Evolutionary conservation across 106 monocot genomes (phyloP), one percentile per base, ranked within the genome.

Genomic region (Posidonia australis): DNA sequence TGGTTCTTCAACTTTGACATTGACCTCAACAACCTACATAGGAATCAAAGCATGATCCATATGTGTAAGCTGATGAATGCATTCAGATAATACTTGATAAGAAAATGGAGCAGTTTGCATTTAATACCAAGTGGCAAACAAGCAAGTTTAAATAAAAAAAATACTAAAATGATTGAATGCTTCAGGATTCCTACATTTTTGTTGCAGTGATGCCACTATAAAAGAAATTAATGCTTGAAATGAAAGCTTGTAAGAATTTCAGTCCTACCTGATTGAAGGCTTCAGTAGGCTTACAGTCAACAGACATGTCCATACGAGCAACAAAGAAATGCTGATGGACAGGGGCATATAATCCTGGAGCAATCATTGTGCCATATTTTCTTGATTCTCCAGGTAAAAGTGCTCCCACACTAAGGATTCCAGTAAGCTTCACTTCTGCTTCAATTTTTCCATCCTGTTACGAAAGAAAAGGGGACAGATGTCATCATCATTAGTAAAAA

Each of bases 321-420:
- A 98, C 90, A 85, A 98, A 98, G 71, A 98, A 98, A 77, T 87
- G 96, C 53, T 96, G 94, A 80, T 96, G 94, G 62, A 84, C 86
- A 0, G 94, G 94, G n/a, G 94, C 94, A 86, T 96, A 96, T 62
- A 96, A 72, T 49, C 86, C 94, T 54, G 94, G 90, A 70, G 94
- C 89, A 77, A 96, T 96, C 20, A 84, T 96, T 14, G 94, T 96
- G 23, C 94, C 94, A 77, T 87, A 96, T 78, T 96, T 96, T 66
- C 94, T 81, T 71, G 78, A 67, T 74, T 90, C 90, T 16, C 94
- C 94, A 57, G 86, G 90, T 44, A 68, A 77, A 54, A 96, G 67
- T 59, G 94, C 90, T 70, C 94, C 94, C 55, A 96, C 77, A 63
- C 94, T 96, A 28, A 96, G 84, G 72, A 96, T 87, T 54, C 94